Percentiles rank a stretch among this genome's conserved stretches.
phyloP scores from a whole-genome alignment of 805 yeast species.

The Candida koratica region DNA sequence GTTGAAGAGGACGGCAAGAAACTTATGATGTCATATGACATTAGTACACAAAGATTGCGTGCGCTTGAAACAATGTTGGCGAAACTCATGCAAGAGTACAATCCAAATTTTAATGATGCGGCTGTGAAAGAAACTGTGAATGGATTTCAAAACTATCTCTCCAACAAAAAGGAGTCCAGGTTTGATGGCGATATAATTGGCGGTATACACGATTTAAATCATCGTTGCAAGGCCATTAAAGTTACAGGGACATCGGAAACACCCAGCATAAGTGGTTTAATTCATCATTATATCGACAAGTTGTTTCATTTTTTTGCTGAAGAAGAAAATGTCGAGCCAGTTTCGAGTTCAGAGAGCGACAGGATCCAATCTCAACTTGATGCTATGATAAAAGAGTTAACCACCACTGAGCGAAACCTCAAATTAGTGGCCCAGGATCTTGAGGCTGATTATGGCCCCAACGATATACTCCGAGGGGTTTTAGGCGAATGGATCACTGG shows the following conservation, averaged over 20 bases:
- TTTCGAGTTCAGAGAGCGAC: constrained; percentile 4
- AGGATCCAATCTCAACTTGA: constrained; percentile 1
- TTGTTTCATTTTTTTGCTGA: constrained; percentile 10
- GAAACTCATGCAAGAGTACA: constrained; percentile 55
- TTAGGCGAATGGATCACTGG: constrained; percentile 44
- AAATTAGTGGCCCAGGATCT: constrained; percentile 20
- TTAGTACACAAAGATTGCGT: constrained; percentile 16
- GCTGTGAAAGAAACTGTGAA: constrained; percentile 76
- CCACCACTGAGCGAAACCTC: constrained; percentile 11
- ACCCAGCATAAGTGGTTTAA: constrained; percentile 23
- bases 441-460: constrained; percentile 48
- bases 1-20: constrained; percentile 1
- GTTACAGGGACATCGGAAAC: neutral
- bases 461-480: constrained; percentile 61
- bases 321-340: neutral
- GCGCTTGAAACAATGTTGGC: constrained; percentile 46
- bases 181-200: constrained; percentile 1
- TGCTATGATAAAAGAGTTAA: neutral
- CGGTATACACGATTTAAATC: constrained; percentile 8
- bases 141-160: constrained; percentile 45
- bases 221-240: constrained; percentile 9
- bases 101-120: constrained; percentile 80
- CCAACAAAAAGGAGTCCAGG: constrained; percentile 27
- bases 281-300: constrained; percentile 22
- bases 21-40: neutral